Evolutionary conservation across 2,329 filamentous ascomycete genomes (phyloP).

Genomic region (Hypoxylon sp.): DNA sequence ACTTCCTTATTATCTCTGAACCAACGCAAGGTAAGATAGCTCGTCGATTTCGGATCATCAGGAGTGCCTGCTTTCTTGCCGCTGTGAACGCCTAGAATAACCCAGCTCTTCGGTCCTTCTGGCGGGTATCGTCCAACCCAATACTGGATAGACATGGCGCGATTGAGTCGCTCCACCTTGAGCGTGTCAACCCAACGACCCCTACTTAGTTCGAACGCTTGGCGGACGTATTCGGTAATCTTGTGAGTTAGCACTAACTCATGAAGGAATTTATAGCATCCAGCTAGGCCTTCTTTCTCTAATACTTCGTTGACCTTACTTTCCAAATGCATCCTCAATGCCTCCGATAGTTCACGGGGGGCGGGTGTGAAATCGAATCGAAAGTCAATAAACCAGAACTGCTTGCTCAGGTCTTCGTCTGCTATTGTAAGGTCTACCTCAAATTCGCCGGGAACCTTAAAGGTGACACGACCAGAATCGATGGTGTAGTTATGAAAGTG

Average conservation of each 20-base stretch:
- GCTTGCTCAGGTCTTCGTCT: constrained; percentile 83
- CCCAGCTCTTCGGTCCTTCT: constrained; percentile 83
- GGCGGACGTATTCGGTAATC: constrained; percentile 82
- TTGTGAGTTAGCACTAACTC: constrained; percentile 92
- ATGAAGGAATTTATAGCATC: constrained; percentile 89
- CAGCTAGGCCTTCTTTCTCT: constrained; percentile 76
- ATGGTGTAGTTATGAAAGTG: constrained; percentile 84
- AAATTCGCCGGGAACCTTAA: constrained; percentile 85
- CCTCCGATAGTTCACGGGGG: constrained; percentile 70
- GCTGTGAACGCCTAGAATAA: constrained; percentile 85
- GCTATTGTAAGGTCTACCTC: constrained; percentile 93
- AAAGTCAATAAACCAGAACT: constrained; percentile 95
- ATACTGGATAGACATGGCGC: constrained; percentile 89
- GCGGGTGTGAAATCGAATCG: constrained; percentile 84
- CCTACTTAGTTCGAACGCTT: constrained; percentile 77
- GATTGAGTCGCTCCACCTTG: constrained; percentile 82
- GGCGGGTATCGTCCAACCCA: constrained; percentile 76
- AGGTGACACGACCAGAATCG: constrained; percentile 88
- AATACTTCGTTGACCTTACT: constrained; percentile 78
- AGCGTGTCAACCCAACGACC: constrained; percentile 83
- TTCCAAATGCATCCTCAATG: constrained; percentile 76
- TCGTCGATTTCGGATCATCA: constrained; percentile 61
- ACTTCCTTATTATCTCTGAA: constrained; percentile 85
- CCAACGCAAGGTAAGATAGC: constrained; percentile 78
- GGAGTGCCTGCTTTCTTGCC: constrained; percentile 63